A percentile compares a stretch with the other conserved stretches of the same genome.
Conservation (phyloP, 73 alveolate genomes). For the Diophrys appendiculata region DNA sequence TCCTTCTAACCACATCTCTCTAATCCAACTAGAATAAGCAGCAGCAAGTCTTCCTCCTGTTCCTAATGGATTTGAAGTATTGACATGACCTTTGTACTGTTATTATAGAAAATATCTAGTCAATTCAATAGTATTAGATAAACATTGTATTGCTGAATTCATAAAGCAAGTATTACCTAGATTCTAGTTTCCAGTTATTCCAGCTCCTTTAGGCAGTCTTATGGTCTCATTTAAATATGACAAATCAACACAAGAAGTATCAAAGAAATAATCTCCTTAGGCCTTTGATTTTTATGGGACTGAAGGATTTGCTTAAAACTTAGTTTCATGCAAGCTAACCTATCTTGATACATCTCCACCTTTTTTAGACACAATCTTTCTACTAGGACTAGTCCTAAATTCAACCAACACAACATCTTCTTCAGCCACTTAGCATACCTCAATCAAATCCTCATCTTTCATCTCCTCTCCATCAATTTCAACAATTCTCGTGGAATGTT, state of each 20-base stretch:
- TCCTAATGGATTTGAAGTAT: slow-evolving; percentile 65
- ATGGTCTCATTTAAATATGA: background rate
- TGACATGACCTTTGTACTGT: slow-evolving; percentile 41
- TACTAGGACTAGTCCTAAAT: background rate
- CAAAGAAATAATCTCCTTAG: background rate
- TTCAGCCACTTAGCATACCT: background rate
- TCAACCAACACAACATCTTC: background rate
- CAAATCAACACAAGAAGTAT: background rate
- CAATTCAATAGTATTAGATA: slow-evolving; percentile 71
- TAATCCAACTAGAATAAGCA: slow-evolving; percentile 60
- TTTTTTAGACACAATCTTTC: background rate
- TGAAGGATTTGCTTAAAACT: too few species aligned
- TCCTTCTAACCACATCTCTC: slow-evolving; percentile 58
- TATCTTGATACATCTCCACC: background rate
- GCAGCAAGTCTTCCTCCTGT: slow-evolving; percentile 72
- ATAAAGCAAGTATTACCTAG: slow-evolving; percentile 87
- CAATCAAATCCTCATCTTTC: background rate
- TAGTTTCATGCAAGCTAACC: background rate
- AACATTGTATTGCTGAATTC: slow-evolving; percentile 81
- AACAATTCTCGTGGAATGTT: background rate
- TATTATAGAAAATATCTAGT: slow-evolving; percentile 68
- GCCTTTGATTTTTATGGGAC: too few species aligned
- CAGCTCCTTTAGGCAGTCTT: slow-evolving; percentile 53
- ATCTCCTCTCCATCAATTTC: background rate
- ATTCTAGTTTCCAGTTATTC: slow-evolving; percentile 69